Evolutionary conservation across 169 alveolate species (phyloP), one percentile per base, ranked within the genome.

Genomic region (Plasmodium knowlesi): DNA sequence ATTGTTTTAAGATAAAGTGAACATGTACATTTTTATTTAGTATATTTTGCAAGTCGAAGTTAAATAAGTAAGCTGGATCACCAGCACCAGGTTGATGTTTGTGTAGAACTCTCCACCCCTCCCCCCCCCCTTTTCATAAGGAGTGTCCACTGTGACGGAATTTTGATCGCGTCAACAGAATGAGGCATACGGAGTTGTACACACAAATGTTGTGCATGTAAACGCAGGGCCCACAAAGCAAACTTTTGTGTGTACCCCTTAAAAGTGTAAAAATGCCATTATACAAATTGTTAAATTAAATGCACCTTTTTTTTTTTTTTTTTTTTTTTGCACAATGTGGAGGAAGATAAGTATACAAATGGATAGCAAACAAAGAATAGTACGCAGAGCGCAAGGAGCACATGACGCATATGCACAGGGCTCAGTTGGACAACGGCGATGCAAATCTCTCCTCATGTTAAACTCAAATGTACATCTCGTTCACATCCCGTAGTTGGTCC

Each of bases 391-490:
- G 22, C 61, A 14, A 16, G 12, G 22, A 12, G 19, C 4, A 50
- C 22, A 50, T 1, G n/a, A 2, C 61, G 61, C 61, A 14, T 19
- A 12, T 46, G 19, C 61, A 14, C 57, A 12, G 9, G 19, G 5
- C 57, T 46, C 61, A 12, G 5, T 3, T 32, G 1, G 5, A 32
- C 39, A 32, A 1, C 5, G 5, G 39, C 39, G 39, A 32, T 1
- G 39, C 5, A 3, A 3, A 32, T n/a, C 39, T 41, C 53, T n/a
- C 54, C 54, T 61, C 74, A 2, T 22, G 41, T 14, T 2, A 12
- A 53, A 70, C 53, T 71, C 76, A 91, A 10, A 91, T 91, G 50
- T 91, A 91, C 57, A 91, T 28, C 22, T 91, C 74, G 41, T 80
- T 72, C 74, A 91, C 74, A 70, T 81, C 39, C 54, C 57, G 54